phyloP scores from a whole-genome alignment of 495 filamentous ascomycete genomes.

The Daldinia loculata region DNA sequence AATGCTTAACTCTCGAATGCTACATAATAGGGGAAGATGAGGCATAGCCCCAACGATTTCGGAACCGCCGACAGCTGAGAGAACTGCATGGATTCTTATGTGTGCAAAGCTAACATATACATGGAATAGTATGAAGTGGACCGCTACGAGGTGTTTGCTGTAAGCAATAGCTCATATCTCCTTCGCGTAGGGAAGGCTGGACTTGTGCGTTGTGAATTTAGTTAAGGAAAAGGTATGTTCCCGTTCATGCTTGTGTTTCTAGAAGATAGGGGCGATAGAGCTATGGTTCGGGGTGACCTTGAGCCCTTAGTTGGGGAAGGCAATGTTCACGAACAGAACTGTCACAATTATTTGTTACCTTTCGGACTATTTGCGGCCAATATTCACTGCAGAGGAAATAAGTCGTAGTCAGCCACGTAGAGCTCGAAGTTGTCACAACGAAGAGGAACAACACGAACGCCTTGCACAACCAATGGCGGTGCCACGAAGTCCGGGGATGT shows the following conservation, averaged over 20 bases:
- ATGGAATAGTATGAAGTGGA: not conserved
- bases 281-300: not conserved
- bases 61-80: not conserved
- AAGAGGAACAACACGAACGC: constrained; percentile 3
- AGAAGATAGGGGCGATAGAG: not conserved
- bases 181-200: not conserved
- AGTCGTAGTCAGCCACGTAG: constrained; percentile 10
- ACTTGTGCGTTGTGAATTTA: not conserved
- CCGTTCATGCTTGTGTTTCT: not conserved
- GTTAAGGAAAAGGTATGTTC: not conserved
- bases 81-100: not conserved
- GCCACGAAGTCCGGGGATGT: constrained; percentile 9
- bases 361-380: constrained; percentile 31
- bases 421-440: constrained; percentile 22
- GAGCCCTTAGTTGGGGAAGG: not conserved
- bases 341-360: constrained; percentile 14
- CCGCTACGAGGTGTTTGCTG: not conserved
- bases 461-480: constrained; percentile 9
- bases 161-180: not conserved
- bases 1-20: not conserved
- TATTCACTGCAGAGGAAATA: constrained; percentile 25
- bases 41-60: not conserved
- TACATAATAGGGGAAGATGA: not conserved
- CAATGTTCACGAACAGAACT: constrained; percentile 16
- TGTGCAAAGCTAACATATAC: not conserved